Evolutionary conservation across 2,329 filamentous ascomycete genomes (phyloP).

Genomic region (Epicoccum nigrum): DNA sequence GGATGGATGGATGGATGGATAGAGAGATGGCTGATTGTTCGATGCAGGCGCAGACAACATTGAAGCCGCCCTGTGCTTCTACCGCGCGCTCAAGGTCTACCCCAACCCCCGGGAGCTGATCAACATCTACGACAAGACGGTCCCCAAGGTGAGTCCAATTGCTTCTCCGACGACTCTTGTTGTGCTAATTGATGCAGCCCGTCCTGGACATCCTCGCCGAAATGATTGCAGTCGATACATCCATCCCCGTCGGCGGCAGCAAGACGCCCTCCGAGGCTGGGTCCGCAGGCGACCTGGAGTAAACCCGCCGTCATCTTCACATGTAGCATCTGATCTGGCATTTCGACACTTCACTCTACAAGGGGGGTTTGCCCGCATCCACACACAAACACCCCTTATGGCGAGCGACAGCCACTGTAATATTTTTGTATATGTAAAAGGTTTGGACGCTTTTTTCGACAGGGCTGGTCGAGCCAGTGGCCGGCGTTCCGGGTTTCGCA

Average conservation of each 20-base stretch:
- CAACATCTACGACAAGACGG: constrained; percentile 97
- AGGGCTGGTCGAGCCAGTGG: constrained; percentile 25
- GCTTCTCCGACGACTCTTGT: neutral
- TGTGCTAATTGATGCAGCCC: constrained; percentile 60
- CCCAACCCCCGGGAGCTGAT: constrained; percentile 92
- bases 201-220: constrained; percentile 95
- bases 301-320: constrained; percentile 13
- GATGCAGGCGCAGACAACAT: constrained; percentile 67
- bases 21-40: constrained; percentile 16
- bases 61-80: constrained; percentile 92
- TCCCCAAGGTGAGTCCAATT: constrained; percentile 74
- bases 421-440: constrained; percentile 46
- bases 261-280: constrained; percentile 46
- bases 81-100: constrained; percentile 98
- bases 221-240: constrained; percentile 93
- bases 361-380: neutral
- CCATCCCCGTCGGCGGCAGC: constrained; percentile 50
- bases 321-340: constrained; percentile 22
- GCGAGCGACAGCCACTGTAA: constrained; percentile 36
- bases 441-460: constrained; percentile 23
- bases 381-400: constrained; percentile 1
- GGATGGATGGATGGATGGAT: neutral
- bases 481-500: constrained; percentile 38
- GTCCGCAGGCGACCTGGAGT: constrained; percentile 44
- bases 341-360: constrained; percentile 11